Evolutionary conservation across 1,284 basidiomycete genomes (phyloP).

Genomic region (Volvariella surrecta): DNA sequence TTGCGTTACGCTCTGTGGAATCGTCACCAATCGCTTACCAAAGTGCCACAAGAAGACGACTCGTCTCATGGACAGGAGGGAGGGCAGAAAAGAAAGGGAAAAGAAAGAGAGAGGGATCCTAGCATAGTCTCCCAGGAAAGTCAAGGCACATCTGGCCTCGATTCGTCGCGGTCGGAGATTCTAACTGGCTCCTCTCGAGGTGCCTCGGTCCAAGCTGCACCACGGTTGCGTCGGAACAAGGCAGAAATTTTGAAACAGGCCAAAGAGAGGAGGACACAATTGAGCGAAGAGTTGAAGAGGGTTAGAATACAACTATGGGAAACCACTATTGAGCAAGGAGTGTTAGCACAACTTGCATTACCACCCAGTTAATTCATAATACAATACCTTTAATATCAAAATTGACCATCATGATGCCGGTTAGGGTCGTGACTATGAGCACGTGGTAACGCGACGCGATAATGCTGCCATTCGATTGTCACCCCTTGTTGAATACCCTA

Average conservation of each 20-base stretch:
- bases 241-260: slow-evolving; percentile 43
- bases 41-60: no score
- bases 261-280: slow-evolving; percentile 37
- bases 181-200: no score
- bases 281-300: slow-evolving; percentile 48
- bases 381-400: no score
- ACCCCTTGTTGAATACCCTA: slow-evolving; percentile 1
- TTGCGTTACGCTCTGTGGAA: slow-evolving; percentile 22
- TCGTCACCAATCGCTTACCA: slow-evolving; percentile 13
- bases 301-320: slow-evolving; percentile 66
- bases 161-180: no score
- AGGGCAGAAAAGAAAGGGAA: slow-evolving; percentile 7
- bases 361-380: no score
- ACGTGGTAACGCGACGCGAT: slow-evolving; percentile 10
- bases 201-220: no score
- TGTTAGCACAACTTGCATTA: slow-evolving; percentile 39
- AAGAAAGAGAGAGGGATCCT: not conserved
- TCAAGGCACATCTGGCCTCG: no score
- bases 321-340: slow-evolving; percentile 63
- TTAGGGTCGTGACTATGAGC: not conserved
- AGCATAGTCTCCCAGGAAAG: no score
- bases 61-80: no score
- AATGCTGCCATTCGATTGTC: slow-evolving; percentile 6
- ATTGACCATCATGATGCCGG: not conserved
- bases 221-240: slow-evolving; percentile 15